phyloP scores from a whole-genome alignment of 257 asterid species.

The Solanum chiquidenum region DNA sequence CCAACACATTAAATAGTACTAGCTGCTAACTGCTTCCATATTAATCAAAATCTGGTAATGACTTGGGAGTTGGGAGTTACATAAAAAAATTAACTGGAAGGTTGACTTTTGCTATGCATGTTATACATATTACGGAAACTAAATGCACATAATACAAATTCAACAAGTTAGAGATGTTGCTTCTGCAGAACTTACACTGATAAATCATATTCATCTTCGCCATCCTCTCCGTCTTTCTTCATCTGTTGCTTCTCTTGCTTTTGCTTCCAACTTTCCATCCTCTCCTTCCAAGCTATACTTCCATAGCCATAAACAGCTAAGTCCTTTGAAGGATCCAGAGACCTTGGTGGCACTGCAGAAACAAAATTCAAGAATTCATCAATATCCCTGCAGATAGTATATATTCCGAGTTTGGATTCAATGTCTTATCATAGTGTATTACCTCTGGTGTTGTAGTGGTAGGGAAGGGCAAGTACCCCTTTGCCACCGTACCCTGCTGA shows the following conservation, averaged over 20 bases:
- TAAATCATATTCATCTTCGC: constrained; percentile 3
- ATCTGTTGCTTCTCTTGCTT: constrained; percentile 4
- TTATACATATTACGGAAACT: not conserved
- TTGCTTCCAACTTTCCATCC: constrained; percentile 12
- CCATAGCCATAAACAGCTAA: constrained; percentile 22
- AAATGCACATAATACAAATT: not conserved
- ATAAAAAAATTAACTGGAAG: not conserved
- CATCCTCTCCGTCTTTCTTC: not conserved
- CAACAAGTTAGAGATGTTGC: not conserved
- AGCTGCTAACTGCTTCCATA: not conserved
- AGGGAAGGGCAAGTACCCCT: not conserved
- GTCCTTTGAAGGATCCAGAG: constrained; percentile 25
- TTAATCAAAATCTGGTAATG: not conserved
- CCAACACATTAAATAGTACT: not conserved
- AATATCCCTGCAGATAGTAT: not conserved
- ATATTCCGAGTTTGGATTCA: not conserved
- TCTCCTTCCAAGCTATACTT: constrained; percentile 26
- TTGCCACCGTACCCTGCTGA: not conserved
- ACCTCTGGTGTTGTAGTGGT: not conserved
- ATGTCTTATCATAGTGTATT: not conserved
- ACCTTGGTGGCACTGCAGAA: constrained; percentile 5
- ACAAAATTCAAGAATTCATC: not conserved
- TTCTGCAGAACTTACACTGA: constrained; percentile 9
- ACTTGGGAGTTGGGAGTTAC: not conserved
- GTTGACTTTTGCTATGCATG: not conserved